Percentiles rank a stretch among this genome's conserved stretches.
phyloP scores from a whole-genome alignment of 192 early-diverging fungal species.

The Funneliformis geosporum region DNA sequence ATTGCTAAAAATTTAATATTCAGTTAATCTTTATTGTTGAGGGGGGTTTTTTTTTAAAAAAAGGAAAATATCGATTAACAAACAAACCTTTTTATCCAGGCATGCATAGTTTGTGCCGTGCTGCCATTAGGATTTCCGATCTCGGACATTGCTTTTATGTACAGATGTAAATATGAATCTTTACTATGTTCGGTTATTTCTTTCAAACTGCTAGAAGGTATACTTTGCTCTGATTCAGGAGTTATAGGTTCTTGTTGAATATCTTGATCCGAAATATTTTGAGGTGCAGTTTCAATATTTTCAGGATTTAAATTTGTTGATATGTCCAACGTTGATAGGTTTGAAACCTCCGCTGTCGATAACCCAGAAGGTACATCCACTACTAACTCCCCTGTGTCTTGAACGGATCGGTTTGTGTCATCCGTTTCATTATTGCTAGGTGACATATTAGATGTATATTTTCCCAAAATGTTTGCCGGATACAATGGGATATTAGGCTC shows the following conservation, averaged over 20 bases:
- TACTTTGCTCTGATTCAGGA: not conserved
- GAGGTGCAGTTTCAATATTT: not conserved
- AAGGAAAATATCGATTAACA: not conserved
- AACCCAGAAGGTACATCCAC: not conserved
- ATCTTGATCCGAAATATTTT: not conserved
- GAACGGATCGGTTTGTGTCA: not conserved
- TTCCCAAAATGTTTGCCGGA: conserved; percentile 15
- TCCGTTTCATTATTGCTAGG: not conserved
- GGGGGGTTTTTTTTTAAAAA: no score
- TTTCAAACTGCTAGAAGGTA: not conserved
- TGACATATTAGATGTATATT: not conserved
- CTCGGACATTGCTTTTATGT: not conserved
- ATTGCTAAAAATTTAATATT: not conserved
- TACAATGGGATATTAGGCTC: conserved; percentile 33
- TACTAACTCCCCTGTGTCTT: not conserved
- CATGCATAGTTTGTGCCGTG: not conserved
- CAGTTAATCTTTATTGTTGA: no score
- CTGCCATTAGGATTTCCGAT: not conserved
- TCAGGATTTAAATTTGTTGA: not conserved
- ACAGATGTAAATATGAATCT: not conserved
- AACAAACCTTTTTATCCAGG: conserved; percentile 1
- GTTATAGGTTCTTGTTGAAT: not conserved
- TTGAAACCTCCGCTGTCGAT: not conserved
- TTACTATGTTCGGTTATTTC: not conserved
- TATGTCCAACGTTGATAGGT: not conserved